Base-by-base conservation (phyloP, 495 filamentous ascomycete genomes). In the Podospora didyma region DNA sequence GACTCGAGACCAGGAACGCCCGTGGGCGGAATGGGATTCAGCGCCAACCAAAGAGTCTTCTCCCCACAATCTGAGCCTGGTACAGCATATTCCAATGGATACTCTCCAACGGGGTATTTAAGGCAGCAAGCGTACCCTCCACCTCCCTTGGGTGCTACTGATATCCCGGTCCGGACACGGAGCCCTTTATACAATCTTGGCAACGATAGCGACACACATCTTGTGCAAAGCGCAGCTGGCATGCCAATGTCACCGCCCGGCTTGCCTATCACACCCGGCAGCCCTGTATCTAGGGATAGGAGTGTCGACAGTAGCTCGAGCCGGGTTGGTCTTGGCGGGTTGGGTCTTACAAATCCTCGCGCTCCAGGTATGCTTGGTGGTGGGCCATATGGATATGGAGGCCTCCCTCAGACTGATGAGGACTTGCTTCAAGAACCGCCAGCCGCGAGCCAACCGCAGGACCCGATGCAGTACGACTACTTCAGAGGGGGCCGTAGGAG, bases 351-450 rank as follows among this genome's bases (percentile, higher is more conserved):
- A 31, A 63, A 50, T 66, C 56, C 71, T 14, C 68, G 67, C 56
- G 49, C 70, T 26, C 68, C 65, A 17, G 72, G 71, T 22, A 76
- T 76, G 64, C 62, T 80, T 12, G 79, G 79, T 31, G 78, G 78
- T 26, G 79, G 79, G 9, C 78, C 79, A 14, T 63, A 73, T 39
- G 80, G 80, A 7, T 83, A 83, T 58, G 77, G 78, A 11, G 71
- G 71, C 17, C 54, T 83, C 34, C 78, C 80, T 7, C 80, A 83
- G 56, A 59, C 61, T 0, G 74, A 77, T 7, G 64, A 69, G 9
- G 73, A 73, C 20, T 64, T 65, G 20, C 60, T 69, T 57, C 65
- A 64, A 34, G 69, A 57, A 64, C 66, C 62, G 51, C 68, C 46
- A 9, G n/a, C 51, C 31, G 49, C 50, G 17, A 24, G 20, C 19